Conservation (phyloP, 1,284 basidiomycete genomes). For the Melampsora larici-populina region DNA sequence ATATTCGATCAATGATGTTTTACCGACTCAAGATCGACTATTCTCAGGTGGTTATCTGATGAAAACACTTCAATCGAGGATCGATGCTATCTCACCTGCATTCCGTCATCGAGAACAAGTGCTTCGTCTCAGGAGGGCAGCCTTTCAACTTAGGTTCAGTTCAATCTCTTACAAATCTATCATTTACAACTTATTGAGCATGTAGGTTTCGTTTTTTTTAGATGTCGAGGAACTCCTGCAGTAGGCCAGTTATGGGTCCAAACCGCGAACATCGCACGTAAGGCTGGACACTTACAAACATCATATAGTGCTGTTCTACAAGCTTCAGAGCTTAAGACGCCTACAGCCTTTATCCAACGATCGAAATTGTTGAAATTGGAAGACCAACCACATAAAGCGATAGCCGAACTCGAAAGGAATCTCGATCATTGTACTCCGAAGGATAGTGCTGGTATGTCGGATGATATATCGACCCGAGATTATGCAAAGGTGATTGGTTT, state of each 20-base stretch:
- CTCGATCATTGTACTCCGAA: conserved; percentile 56
- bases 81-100: conserved; percentile 77
- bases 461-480: conserved; percentile 48
- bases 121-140: conserved; percentile 82
- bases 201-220: conserved; percentile 50
- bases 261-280: conserved; percentile 90
- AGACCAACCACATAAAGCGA: conserved; percentile 78
- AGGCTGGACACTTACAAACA: conserved; percentile 91
- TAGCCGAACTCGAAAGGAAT: conserved; percentile 82
- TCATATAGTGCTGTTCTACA: conserved; percentile 95
- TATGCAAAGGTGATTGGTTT: conserved; percentile 65
- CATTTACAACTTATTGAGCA: conserved; percentile 44
- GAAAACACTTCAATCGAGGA: conserved; percentile 61
- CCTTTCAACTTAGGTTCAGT: conserved; percentile 69
- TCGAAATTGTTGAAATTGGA: conserved; percentile 78
- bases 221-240: conserved; percentile 59
- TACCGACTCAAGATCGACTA: conserved; percentile 44
- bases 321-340: conserved; percentile 70
- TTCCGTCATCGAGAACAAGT: conserved; percentile 89
- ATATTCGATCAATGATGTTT: conserved; percentile 13
- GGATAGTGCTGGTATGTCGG: conserved; percentile 37
- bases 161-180: conserved; percentile 8
- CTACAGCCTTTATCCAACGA: conserved; percentile 83
- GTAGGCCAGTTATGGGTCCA: conserved; percentile 83
- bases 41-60: conserved; percentile 54